Conservation (phyloP, 192 early-diverging fungal genomes). For the Lobulomyces angularis region DNA sequence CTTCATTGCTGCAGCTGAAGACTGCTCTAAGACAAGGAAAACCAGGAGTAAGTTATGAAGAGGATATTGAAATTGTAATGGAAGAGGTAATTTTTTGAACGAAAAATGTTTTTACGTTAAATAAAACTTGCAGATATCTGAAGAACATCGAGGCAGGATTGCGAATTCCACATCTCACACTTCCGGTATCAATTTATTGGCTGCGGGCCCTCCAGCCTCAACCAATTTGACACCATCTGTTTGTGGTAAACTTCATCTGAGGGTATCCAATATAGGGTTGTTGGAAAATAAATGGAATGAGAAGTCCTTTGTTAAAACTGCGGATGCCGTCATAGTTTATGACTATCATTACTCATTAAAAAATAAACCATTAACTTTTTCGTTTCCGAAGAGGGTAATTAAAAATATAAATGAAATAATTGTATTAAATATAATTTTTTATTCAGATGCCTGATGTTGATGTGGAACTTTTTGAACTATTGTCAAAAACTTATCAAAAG, state of each 20-base stretch:
- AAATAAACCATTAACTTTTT: constrained; percentile 6
- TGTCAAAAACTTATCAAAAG: constrained; percentile 14
- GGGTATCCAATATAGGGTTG: constrained; percentile 16
- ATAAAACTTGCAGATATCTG: too few species aligned
- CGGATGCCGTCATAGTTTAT: constrained; percentile 11
- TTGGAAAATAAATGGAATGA: neutral
- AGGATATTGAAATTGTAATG: constrained; percentile 25
- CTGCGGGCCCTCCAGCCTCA: constrained; percentile 4
- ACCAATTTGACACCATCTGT: constrained; percentile 1
- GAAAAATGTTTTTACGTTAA: too few species aligned
- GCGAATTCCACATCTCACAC: constrained; percentile 12
- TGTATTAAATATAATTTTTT: too few species aligned
- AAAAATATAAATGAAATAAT: neutral
- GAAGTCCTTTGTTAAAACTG: constrained; percentile 1
- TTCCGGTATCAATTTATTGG: constrained; percentile 7
- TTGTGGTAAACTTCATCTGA: constrained; percentile 17
- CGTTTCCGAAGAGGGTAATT: constrained; percentile 6
- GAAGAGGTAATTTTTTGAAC: too few species aligned
- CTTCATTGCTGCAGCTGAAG: constrained; percentile 17
- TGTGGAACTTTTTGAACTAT: constrained; percentile 20
- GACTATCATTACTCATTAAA: constrained; percentile 14
- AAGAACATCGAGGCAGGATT: constrained; percentile 2
- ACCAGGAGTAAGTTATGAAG: constrained; percentile 16
- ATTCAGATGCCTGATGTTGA: constrained; percentile 22
- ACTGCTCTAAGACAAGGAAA: constrained; percentile 15